These are phyloP conservation scores for Dothistroma pini DNA, from an alignment of 2,329 filamentous ascomycete genomes.

Conservation along the genomic window DNA sequence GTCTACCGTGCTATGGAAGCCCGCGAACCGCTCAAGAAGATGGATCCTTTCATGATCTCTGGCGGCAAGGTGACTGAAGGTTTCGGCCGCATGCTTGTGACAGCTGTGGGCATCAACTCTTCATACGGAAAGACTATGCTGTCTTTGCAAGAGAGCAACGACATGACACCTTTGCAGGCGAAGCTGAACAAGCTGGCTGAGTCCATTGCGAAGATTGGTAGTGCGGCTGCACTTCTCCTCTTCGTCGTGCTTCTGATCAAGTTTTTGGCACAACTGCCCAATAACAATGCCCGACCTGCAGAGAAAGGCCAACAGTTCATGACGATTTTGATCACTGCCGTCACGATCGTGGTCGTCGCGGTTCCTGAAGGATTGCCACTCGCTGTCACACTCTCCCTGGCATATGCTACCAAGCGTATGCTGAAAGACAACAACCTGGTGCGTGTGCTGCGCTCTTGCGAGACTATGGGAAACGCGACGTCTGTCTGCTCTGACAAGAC, in stretches of 20 bases:
- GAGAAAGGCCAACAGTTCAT: conserved; percentile 71
- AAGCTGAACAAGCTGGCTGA: conserved; percentile 75
- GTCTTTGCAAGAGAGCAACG: conserved; percentile 70
- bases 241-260: conserved; percentile 85
- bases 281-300: conserved; percentile 54
- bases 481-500: conserved; percentile 80
- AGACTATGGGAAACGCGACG: conserved; percentile 68
- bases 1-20: conserved; percentile 64
- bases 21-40: conserved; percentile 59
- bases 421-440: conserved; percentile 68
- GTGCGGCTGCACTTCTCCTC: conserved; percentile 70
- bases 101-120: conserved; percentile 68
- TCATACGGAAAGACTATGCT: conserved; percentile 75
- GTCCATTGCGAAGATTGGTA: conserved; percentile 74
- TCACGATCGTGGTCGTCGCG: conserved; percentile 66
- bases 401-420: conserved; percentile 65
- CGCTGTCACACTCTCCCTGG: conserved; percentile 64
- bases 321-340: conserved; percentile 60
- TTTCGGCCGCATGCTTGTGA: conserved; percentile 71
- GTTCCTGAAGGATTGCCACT: conserved; percentile 64
- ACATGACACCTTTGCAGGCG: conserved; percentile 73
- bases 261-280: conserved; percentile 67
- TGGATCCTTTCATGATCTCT: conserved; percentile 84
- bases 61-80: conserved; percentile 76
- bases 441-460: conserved; percentile 63